A percentile compares a stretch with the other conserved stretches of the same genome.
Evolutionary conservation across 2,329 filamentous ascomycete species (phyloP).

Genomic region (Nannizziopsis barbatae): DNA sequence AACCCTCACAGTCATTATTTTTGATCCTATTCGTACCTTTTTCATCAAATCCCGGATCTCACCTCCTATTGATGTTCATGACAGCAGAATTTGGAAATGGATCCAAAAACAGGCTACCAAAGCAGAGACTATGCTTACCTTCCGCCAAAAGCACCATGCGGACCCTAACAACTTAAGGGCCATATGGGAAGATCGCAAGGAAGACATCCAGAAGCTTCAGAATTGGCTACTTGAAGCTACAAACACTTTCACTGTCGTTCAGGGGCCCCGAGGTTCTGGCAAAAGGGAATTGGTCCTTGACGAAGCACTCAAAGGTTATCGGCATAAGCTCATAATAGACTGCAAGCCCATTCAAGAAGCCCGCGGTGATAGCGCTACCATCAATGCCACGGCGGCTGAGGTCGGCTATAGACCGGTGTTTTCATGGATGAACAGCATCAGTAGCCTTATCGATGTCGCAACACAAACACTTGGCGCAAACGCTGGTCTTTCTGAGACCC

Average conservation of each 20-base stretch:
- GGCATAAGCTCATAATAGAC: conserved; percentile 73
- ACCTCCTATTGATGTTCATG: conserved; percentile 59
- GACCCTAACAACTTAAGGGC: conserved; percentile 62
- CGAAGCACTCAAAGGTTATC: conserved; percentile 64
- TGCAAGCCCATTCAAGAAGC: conserved; percentile 91
- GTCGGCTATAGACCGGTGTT: conserved; percentile 92
- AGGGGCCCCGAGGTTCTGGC: conserved; percentile 81
- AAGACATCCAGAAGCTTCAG: conserved; percentile 68
- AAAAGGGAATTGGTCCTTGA: conserved; percentile 82
- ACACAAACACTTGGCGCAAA: conserved; percentile 92
- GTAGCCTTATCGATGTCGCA: conserved; percentile 81
- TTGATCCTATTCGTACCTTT: conserved; percentile 88
- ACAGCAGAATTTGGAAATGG: conserved; percentile 68
- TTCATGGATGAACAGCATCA: conserved; percentile 91
- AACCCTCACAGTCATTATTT: conserved; percentile 72
- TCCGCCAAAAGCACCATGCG: conserved; percentile 35
- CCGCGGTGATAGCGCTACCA: conserved; percentile 73
- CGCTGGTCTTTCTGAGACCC: conserved; percentile 82
- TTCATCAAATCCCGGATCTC: conserved; percentile 85
- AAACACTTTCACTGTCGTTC: conserved; percentile 87
- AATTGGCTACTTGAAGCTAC: conserved; percentile 79
- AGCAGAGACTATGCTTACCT: conserved; percentile 36
- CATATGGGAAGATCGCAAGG: conserved; percentile 78
- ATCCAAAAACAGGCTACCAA: conserved; percentile 53
- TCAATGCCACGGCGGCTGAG: conserved; percentile 64